Percentiles rank a stretch among this genome's conserved stretches.
Evolutionary conservation across 2,329 filamentous ascomycete genomes (phyloP).

Genomic region (Lasiodiplodia sp.): DNA sequence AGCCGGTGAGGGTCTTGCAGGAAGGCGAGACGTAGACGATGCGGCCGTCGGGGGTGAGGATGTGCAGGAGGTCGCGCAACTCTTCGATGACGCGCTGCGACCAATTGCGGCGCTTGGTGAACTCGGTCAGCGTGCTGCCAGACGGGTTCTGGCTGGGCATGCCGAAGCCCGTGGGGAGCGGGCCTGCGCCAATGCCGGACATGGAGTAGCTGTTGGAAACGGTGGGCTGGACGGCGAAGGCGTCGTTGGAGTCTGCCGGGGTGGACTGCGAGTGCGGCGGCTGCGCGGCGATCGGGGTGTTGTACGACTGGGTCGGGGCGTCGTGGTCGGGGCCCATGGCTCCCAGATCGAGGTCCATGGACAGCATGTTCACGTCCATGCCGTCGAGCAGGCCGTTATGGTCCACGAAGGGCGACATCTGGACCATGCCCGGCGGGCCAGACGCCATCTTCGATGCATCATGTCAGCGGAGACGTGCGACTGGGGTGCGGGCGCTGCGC

Average conservation of each 20-base stretch:
- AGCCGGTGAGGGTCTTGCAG: slow-evolving; percentile 76
- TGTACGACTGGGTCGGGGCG: slow-evolving; percentile 38
- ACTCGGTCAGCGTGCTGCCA: slow-evolving; percentile 68
- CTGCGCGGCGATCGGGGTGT: slow-evolving; percentile 38
- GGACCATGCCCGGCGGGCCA: slow-evolving; percentile 37
- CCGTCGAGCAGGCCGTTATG: slow-evolving; percentile 49
- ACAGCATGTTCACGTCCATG: slow-evolving; percentile 55
- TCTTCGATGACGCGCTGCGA: slow-evolving; percentile 88
- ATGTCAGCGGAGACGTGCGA: slow-evolving; percentile 29
- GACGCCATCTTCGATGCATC: slow-evolving; percentile 28
- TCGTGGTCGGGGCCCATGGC: slow-evolving; percentile 39
- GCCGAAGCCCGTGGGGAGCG: slow-evolving; percentile 63
- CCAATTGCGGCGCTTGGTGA: slow-evolving; percentile 77
- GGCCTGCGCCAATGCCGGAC: slow-evolving; percentile 60
- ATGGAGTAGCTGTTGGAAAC: slow-evolving; percentile 35
- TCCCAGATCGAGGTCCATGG: slow-evolving; percentile 56
- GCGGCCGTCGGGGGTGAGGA: slow-evolving; percentile 83
- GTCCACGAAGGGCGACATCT: slow-evolving; percentile 39
- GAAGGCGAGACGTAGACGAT: slow-evolving; percentile 88
- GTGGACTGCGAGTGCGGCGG: slow-evolving; percentile 39
- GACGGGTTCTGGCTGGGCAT: slow-evolving; percentile 50
- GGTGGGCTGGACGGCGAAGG: slow-evolving; percentile 36
- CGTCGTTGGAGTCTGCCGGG: slow-evolving; percentile 37
- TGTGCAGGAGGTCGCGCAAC: slow-evolving; percentile 85
- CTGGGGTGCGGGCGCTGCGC: slow-evolving; percentile 21